phyloP scores from a whole-genome alignment of 345 rosid genomes.

The Corchorus olitorius region DNA sequence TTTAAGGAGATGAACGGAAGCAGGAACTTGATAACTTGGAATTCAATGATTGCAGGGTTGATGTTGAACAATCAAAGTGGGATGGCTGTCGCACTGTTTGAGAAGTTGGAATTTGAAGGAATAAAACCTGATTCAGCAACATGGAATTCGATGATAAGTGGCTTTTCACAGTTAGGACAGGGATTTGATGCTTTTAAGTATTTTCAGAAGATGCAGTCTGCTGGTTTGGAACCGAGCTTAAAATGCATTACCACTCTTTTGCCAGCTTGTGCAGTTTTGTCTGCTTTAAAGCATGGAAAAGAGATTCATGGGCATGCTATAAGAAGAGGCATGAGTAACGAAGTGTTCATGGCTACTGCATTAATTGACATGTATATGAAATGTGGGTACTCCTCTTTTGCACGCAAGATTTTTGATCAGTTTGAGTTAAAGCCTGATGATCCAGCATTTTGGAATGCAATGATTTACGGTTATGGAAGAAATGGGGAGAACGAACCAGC shows the following conservation, averaged over 20 bases:
- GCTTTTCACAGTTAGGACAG: conserved; percentile 55
- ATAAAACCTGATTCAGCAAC: conserved; percentile 63
- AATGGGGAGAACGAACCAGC: conserved; percentile 59
- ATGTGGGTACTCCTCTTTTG: conserved; percentile 49
- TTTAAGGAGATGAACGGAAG: conserved; percentile 44
- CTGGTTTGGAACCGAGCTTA: conserved; percentile 41
- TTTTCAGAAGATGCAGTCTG: conserved; percentile 55
- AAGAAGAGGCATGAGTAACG: conserved; percentile 37
- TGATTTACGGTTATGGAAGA: conserved; percentile 74
- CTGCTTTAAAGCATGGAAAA: conserved; percentile 51
- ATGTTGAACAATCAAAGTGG: conserved; percentile 56
- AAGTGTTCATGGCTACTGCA: conserved; percentile 50
- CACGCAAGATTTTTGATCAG: conserved; percentile 42
- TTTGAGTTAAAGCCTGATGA: conserved; percentile 53
- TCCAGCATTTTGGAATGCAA: conserved; percentile 75
- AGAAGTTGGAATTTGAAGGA: conserved; percentile 46
- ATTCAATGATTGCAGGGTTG: conserved; percentile 58
- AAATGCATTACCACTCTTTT: conserved; percentile 65
- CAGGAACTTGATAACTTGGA: conserved; percentile 65
- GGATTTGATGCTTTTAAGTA: conserved; percentile 50
- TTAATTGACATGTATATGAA: conserved; percentile 67
- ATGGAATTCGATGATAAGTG: conserved; percentile 70
- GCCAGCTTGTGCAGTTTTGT: conserved; percentile 58
- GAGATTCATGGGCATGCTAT: conserved; percentile 58
- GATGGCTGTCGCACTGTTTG: conserved; percentile 49